Percentiles rank a stretch among this genome's conserved stretches.
These are phyloP conservation scores for Fusarium ambrosium DNA, from an alignment of 2,329 filamentous ascomycete species.

Conservation along the genomic window DNA sequence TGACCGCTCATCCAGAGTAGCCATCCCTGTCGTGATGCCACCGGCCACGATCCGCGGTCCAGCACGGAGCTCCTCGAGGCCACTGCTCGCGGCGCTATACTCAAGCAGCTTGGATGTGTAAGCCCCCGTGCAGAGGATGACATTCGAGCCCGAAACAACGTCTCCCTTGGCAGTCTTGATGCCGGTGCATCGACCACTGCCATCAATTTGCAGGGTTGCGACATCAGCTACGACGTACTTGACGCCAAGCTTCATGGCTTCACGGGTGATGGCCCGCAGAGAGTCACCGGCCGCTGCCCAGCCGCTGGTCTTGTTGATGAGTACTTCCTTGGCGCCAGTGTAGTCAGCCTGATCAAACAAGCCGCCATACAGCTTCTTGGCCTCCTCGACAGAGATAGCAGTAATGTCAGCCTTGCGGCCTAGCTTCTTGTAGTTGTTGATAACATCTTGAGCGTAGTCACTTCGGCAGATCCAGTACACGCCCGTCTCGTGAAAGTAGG, in stretches of 20 bases:
- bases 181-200: slow-evolving; percentile 60
- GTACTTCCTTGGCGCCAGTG: slow-evolving; percentile 68
- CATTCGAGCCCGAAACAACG: slow-evolving; percentile 61
- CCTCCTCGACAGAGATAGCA: slow-evolving; percentile 60
- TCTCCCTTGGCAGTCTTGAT: slow-evolving; percentile 62
- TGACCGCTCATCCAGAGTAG: slow-evolving; percentile 63
- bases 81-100: slow-evolving; percentile 62
- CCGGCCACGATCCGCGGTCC: slow-evolving; percentile 69
- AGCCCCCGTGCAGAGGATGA: slow-evolving; percentile 69
- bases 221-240: slow-evolving; percentile 70
- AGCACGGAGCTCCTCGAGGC: slow-evolving; percentile 62
- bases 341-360: slow-evolving; percentile 73
- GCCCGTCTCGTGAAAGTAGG: slow-evolving; percentile 71
- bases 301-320: slow-evolving; percentile 72
- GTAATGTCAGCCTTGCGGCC: slow-evolving; percentile 57
- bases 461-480: slow-evolving; percentile 69
- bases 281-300: slow-evolving; percentile 74
- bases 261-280: slow-evolving; percentile 66
- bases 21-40: slow-evolving; percentile 71
- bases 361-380: slow-evolving; percentile 66
- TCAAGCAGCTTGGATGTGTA: slow-evolving; percentile 70
- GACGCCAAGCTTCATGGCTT: slow-evolving; percentile 67
- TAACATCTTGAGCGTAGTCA: slow-evolving; percentile 64
- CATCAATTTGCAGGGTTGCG: slow-evolving; percentile 61
- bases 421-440: slow-evolving; percentile 65